Evolutionary conservation across 345 rosid genomes (phyloP).

Genomic region (Pistacia integerrima): DNA sequence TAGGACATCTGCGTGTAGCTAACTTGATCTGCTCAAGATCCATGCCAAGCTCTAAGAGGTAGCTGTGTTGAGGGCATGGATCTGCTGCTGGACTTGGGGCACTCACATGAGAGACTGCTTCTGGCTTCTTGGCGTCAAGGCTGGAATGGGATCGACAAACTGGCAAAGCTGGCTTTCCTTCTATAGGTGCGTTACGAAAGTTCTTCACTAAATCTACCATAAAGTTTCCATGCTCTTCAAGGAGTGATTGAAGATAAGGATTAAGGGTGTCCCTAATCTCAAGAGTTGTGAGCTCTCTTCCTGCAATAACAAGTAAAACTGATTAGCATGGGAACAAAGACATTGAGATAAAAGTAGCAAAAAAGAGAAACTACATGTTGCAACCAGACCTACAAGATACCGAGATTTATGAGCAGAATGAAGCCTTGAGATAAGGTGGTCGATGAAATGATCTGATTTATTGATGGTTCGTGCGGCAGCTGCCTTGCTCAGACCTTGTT

Average conservation of each 20-base stretch:
- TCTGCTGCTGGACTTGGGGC: conserved; percentile 25
- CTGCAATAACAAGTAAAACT: not conserved
- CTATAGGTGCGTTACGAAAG: conserved; percentile 32
- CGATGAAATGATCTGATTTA: conserved; percentile 45
- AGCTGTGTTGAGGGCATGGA: conserved; percentile 33
- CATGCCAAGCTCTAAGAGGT: not conserved
- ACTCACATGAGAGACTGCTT: conserved; percentile 25
- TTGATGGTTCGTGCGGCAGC: too few species aligned
- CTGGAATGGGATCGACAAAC: not conserved
- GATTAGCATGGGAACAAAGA: conserved; percentile 1
- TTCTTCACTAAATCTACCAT: conserved; percentile 43
- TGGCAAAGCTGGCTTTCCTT: conserved; percentile 28
- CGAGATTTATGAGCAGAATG: conserved; percentile 51
- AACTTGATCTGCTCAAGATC: not conserved
- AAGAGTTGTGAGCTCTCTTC: conserved; percentile 42
- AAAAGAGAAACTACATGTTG: not conserved
- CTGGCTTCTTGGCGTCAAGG: conserved; percentile 32
- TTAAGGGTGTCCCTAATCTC: conserved; percentile 24
- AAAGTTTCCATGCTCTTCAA: conserved; percentile 32
- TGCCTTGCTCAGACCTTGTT: too few species aligned
- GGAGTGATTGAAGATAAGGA: conserved; percentile 37
- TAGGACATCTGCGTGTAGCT: not conserved
- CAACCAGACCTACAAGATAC: conserved; percentile 54
- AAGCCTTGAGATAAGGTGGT: conserved; percentile 48
- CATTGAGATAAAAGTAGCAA: not conserved